These are phyloP conservation scores for Fomitopsis pinicola DNA, from an alignment of 1,284 basidiomycete species.

Conservation along the genomic window DNA sequence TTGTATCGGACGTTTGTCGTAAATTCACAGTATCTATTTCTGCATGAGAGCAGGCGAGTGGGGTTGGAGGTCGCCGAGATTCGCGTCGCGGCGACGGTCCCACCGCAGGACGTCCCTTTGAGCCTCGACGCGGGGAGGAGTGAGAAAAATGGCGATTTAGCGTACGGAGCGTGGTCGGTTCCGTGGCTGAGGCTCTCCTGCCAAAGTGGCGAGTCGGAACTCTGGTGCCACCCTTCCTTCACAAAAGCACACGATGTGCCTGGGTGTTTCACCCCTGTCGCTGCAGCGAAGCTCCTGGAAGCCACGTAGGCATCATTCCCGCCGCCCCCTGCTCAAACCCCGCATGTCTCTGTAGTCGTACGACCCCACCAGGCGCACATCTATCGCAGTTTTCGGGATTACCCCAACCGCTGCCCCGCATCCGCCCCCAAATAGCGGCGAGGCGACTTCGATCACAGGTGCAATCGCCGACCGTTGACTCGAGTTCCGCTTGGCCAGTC, in stretches of 20 bases:
- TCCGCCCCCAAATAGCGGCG: background rate
- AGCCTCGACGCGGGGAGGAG: slow-evolving; percentile 3
- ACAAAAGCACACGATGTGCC: slow-evolving; percentile 9
- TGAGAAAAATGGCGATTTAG: slow-evolving; percentile 1
- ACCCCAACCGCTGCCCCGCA: background rate
- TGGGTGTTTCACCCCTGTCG: background rate
- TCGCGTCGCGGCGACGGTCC: background rate
- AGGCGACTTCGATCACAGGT: background rate
- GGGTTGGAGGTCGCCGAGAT: background rate
- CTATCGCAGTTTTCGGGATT: background rate
- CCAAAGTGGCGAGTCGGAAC: background rate
- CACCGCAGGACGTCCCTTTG: background rate
- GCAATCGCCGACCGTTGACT: slow-evolving; percentile 3
- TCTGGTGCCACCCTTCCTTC: slow-evolving; percentile 5
- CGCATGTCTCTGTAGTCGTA: background rate
- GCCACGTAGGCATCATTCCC: background rate
- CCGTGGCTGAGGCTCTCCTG: background rate
- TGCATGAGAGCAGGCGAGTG: slow-evolving; percentile 4
- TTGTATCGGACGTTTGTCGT: slow-evolving; percentile 3
- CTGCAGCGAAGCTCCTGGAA: background rate
- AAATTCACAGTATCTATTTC: slow-evolving; percentile 8
- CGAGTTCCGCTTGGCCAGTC: background rate
- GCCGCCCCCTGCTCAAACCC: background rate
- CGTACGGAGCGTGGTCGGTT: background rate
- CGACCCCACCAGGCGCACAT: background rate